A percentile compares a stretch with the other conserved stretches of the same genome.
These are phyloP conservation scores for Olyra latifolia DNA, from an alignment of 176 grass and related monocot species.

Conservation along the genomic window DNA sequence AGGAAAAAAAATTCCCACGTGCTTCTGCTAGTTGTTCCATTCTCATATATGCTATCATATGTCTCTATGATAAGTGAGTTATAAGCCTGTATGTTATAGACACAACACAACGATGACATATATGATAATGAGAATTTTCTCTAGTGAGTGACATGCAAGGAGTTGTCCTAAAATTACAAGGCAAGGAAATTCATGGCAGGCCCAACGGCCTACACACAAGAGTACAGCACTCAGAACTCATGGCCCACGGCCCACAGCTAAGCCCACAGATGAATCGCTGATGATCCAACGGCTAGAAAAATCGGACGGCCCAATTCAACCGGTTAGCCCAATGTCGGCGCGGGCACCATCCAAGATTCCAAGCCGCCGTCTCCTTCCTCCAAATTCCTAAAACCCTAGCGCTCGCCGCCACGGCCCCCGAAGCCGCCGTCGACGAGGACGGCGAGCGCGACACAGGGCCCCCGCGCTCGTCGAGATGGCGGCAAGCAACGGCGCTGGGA, in stretches of 20 bases:
- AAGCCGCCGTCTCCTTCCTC: not conserved
- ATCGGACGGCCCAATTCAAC: not conserved
- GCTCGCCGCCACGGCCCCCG: not conserved
- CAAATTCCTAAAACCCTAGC: conserved; percentile 42
- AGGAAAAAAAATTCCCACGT: no score
- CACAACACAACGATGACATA: no score
- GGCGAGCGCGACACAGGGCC: not conserved
- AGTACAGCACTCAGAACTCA: not conserved
- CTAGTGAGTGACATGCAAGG: no score
- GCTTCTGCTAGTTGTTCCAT: no score
- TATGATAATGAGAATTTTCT: no score
- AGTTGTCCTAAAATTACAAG: no score
- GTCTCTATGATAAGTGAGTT: no score
- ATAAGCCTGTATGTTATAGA: no score
- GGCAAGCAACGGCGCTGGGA: conserved; percentile 32
- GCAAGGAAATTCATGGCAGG: not conserved
- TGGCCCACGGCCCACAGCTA: not conserved
- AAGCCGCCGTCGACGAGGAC: not conserved
- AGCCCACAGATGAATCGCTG: not conserved
- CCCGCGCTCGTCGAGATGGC: not conserved
- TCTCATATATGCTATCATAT: no score
- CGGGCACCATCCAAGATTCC: not conserved
- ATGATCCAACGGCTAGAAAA: not conserved
- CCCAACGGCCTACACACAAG: not conserved
- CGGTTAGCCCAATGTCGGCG: not conserved